Evolutionary conservation across 2,329 filamentous ascomycete genomes (phyloP), one percentile per base, ranked within the genome.

Genomic region (Celoporthe dispersa): DNA sequence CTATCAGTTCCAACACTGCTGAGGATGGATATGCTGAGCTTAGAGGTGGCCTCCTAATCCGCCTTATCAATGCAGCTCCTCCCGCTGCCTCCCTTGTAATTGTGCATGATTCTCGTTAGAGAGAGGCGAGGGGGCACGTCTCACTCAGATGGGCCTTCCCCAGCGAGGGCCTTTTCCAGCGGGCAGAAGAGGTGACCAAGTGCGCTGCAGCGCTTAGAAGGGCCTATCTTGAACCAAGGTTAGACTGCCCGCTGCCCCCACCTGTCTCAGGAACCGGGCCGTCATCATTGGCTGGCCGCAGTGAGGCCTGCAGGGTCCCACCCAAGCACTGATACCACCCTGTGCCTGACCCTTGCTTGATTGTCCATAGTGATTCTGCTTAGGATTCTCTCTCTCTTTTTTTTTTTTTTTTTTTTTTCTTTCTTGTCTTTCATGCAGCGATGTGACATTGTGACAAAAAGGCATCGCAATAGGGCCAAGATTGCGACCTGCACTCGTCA

Each of bases 211-310:
- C 37, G 37, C 37, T 39, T 22, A 7, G 41, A 48, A 48, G 51
- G 51, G 9, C 11, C 25, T 57, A 57, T 31, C 53, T 19, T 31
- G 14, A 19, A 31, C 53, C 25, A 11, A 19, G 25, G 28, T 33
- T 57, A 57, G 53, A 33, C 53, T n/a, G 60, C 3, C 60, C n/a
- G 60, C 8, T 25, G 60, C 16, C 60, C 37, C 60, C 60, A 48
- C 62, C 41, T 41, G 62, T 64, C 41, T 64, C 62, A 64, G 62
- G 62, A 48, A 64, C 62, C 41, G 14, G 41, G 14, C 37, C 41
- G 62, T 51, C 62, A 51, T 51, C 41, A 64, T 64, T 64, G 62
- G 62, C 62, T 64, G 62, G 28, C 14, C 5, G 37, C 25, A 25
- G 19, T 57, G 60, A 63, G 35, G 37, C 60, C 60, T 39, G n/a